A percentile compares a stretch with the other conserved stretches of the same genome.
Conservation (phyloP, 2,329 filamentous ascomycete genomes). For the Penicillium sp. region DNA sequence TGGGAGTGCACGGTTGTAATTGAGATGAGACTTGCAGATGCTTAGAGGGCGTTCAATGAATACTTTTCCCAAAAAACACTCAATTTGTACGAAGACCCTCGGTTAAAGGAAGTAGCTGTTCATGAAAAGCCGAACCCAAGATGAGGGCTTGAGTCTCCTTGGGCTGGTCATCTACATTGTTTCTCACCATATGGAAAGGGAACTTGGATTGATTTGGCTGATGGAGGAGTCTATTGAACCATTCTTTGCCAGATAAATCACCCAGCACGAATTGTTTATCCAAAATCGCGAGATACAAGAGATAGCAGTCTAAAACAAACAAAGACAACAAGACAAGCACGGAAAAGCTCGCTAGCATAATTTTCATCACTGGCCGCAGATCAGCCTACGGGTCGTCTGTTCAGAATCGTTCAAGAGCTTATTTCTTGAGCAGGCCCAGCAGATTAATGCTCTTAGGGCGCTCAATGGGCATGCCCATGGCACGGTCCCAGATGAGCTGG, state of each 20-base stretch:
- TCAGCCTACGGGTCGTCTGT: not conserved
- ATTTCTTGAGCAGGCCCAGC: slow-evolving; percentile 73
- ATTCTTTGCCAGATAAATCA: not conserved
- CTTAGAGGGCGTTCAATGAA: not conserved
- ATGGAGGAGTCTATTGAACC: slow-evolving; percentile 9
- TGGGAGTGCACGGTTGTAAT: slow-evolving; percentile 52
- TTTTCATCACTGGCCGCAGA: slow-evolving; percentile 14
- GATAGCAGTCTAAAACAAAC: slow-evolving; percentile 13
- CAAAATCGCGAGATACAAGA: not conserved
- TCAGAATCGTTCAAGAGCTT: slow-evolving; percentile 6
- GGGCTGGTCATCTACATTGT: not conserved
- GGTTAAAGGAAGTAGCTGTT: too few relatives aligned
- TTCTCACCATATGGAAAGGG: not conserved
- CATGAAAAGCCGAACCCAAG: too few relatives aligned
- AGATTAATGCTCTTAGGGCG: slow-evolving; percentile 97
- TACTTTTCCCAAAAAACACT: not conserved
- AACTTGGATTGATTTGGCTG: not conserved
- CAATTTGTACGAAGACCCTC: too few relatives aligned
- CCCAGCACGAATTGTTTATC: not conserved
- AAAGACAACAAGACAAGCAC: not conserved
- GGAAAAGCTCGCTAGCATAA: slow-evolving; percentile 16
- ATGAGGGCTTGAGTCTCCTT: too few relatives aligned
- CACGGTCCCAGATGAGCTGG: slow-evolving; percentile 95
- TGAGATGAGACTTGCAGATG: not conserved
- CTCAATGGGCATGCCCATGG: slow-evolving; percentile 92